Evolutionary conservation across 345 rosid species (phyloP).

Genomic region (Dimocarpus longan): DNA sequence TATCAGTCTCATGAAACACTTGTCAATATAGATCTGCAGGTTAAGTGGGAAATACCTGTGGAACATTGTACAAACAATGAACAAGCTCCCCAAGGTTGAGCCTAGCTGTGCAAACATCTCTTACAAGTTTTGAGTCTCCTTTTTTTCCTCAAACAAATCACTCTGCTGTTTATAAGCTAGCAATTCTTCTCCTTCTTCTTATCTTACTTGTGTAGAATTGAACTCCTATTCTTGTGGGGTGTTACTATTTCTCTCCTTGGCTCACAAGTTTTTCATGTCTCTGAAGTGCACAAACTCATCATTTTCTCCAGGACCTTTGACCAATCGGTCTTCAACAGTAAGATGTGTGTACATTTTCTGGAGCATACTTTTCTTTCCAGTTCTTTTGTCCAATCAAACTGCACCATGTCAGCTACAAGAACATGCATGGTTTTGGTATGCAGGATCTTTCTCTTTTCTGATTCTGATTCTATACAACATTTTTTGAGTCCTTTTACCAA

Average conservation of each 20-base stretch:
- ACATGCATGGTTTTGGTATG: background rate
- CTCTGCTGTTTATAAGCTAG: background rate
- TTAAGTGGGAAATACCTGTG: background rate
- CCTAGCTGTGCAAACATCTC: background rate
- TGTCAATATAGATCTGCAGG: background rate
- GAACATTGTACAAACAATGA: background rate
- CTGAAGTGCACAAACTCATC: background rate
- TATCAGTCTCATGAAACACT: background rate
- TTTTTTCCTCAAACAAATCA: background rate
- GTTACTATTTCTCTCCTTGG: background rate
- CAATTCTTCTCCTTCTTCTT: no score
- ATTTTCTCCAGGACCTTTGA: background rate
- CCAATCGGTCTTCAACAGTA: background rate
- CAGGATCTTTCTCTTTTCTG: background rate
- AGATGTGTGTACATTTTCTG: background rate
- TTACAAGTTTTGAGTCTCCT: background rate
- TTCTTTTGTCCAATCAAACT: background rate
- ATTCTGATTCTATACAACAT: background rate
- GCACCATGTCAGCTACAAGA: slow-evolving; percentile 15
- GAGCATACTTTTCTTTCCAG: background rate
- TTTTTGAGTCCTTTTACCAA: background rate
- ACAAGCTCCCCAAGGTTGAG: background rate
- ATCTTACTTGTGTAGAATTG: background rate
- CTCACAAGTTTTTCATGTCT: background rate
- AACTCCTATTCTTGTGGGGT: background rate